Conservation (phyloP, 495 filamentous ascomycete species). For the Tuber umbilicatum region DNA sequence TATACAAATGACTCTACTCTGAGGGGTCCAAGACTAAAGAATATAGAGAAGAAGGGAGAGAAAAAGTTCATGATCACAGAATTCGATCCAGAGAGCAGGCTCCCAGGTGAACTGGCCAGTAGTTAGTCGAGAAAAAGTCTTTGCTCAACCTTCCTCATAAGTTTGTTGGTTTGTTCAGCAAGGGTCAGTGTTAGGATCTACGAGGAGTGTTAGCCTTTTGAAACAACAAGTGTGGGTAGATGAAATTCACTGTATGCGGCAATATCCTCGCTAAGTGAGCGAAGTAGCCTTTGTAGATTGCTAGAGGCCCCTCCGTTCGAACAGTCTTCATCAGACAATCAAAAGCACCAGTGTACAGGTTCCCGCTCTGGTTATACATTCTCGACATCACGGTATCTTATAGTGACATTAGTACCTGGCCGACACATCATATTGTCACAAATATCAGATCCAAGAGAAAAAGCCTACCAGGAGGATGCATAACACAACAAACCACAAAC, state of each 20-base stretch:
- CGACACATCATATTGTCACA: neutral
- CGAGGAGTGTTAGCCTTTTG: conserved; percentile 18
- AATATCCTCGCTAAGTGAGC: conserved; percentile 91
- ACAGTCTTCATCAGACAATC: conserved; percentile 91
- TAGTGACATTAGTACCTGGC: conserved; percentile 5
- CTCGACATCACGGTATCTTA: conserved; percentile 96
- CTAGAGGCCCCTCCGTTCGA: conserved; percentile 79
- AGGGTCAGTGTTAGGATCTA: conserved; percentile 82
- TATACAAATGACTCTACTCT: conserved; percentile 3
- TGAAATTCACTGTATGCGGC: conserved; percentile 68
- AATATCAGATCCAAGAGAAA: neutral
- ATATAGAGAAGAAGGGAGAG: neutral
- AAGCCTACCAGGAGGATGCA: conserved; percentile 85
- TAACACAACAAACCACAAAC: conserved; percentile 93
- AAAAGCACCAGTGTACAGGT: conserved; percentile 84
- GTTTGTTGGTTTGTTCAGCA: conserved; percentile 94
- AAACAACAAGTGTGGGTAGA: neutral
- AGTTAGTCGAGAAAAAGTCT: conserved; percentile 47
- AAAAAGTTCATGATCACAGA: neutral
- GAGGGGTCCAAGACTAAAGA: neutral
- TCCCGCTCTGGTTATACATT: conserved; percentile 98
- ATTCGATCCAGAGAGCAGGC: neutral
- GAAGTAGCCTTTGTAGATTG: conserved; percentile 97
- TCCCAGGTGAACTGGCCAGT: neutral
- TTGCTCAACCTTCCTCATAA: conserved; percentile 70